Base-by-base conservation (phyloP, 768 basidiomycete genomes). In the Suillus lakei region DNA sequence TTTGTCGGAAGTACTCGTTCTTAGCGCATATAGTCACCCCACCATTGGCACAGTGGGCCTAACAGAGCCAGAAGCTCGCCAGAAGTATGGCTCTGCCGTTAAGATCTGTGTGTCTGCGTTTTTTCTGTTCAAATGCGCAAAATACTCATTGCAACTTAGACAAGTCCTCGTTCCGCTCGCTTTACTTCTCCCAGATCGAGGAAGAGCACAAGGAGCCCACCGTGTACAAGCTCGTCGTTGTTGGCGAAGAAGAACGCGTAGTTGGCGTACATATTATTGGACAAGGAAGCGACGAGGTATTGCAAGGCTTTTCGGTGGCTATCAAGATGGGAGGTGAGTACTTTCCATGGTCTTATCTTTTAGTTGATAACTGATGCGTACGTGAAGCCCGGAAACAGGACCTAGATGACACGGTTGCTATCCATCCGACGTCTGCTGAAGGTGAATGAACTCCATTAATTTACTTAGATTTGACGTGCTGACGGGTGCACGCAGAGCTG, bases 251-350 rank as follows among this genome's bases (percentile, higher is more conserved):
- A 71, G 96, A 99, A 77, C 92, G 91, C 72, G 91, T 99, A 46
- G 95, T 99, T n/a, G 98, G 98, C 13, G 80, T 98, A 53, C 98
- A 99, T 79, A 88, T 98, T 68, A 88, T 99, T 64, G 98, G 98
- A 8, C 73, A 84, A 67, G 98, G 98, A 50, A 92, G 91, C 72
- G 98, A 99, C 74, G 98, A 99, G 79, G 87, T 92, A 70, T 79
- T 96, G 80, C 98, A 99, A 84, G 97, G 97, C 68, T 98, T 98
- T 78, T 93, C 82, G 2, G 95, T 99, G n/a, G 98, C 98, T 15
- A 83, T 99, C 71, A 99, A 98, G 83, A 97, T 99, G 97, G 92
- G 92, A 26, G 85, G 83, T 86, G 70, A 13, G 83, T 77, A 26
- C n/a, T 38, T 43, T 56, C 16, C 51, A 34, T 53, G 5, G 38